Evolutionary conservation across 2,329 filamentous ascomycete species (phyloP).

Genomic region (Cordyceps fumosorosea): DNA sequence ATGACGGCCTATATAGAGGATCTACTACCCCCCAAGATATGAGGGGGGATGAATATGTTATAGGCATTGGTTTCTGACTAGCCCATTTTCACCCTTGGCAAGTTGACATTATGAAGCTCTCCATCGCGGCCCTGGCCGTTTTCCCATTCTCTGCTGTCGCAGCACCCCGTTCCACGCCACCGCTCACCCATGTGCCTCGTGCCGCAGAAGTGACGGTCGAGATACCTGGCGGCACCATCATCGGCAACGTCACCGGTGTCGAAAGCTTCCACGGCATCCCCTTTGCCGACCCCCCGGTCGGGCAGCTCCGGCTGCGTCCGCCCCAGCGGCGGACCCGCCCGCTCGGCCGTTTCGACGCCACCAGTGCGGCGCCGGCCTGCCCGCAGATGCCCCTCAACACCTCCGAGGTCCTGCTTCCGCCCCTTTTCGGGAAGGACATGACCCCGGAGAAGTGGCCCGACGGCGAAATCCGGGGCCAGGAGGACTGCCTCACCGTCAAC

Average conservation of each 20-base stretch:
- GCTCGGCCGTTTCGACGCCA: slow-evolving; percentile 37
- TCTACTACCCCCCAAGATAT: too few species aligned
- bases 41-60: too few species aligned
- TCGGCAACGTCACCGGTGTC: not conserved
- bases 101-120: not conserved
- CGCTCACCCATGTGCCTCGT: not conserved
- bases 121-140: not conserved
- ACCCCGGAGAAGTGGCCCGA: not conserved
- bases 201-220: not conserved
- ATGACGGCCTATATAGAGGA: too few species aligned
- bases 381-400: slow-evolving; percentile 42
- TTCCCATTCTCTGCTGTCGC: not conserved
- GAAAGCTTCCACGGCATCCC: slow-evolving; percentile 53
- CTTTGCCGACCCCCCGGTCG: slow-evolving; percentile 55
- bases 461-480: slow-evolving; percentile 29
- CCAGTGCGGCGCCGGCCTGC: slow-evolving; percentile 42
- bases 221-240: not conserved
- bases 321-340: slow-evolving; percentile 40
- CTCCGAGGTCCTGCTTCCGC: not conserved
- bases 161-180: not conserved
- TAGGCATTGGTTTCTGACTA: not conserved
- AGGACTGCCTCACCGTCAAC: slow-evolving; percentile 46
- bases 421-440: not conserved
- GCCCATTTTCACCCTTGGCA: not conserved
- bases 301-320: slow-evolving; percentile 51